A percentile compares a stretch with the other conserved stretches of the same genome.
phyloP scores from a whole-genome alignment of 305 asterid genomes.

The Fraxinus angustifolia region DNA sequence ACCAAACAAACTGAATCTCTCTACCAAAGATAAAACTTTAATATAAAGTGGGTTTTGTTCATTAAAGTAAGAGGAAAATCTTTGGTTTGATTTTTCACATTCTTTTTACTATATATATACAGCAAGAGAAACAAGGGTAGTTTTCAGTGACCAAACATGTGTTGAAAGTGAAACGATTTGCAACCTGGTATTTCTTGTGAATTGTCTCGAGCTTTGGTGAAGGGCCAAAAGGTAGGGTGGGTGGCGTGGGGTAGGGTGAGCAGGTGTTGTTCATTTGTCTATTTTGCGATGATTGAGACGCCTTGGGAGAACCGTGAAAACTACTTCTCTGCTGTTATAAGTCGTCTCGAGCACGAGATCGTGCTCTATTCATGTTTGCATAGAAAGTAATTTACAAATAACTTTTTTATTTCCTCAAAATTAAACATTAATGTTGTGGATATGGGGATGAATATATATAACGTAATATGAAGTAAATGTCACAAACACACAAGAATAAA shows the following conservation, averaged over 20 bases:
- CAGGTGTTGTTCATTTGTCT: background rate
- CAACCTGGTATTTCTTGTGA: background rate
- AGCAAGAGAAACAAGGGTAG: background rate
- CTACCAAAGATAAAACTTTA: background rate
- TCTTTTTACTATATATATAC: background rate
- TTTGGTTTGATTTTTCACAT: background rate
- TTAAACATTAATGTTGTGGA: background rate
- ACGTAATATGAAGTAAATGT: background rate
- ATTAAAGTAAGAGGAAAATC: background rate
- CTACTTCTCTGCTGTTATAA: background rate
- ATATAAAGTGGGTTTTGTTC: background rate
- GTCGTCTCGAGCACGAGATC: background rate
- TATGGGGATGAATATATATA: background rate
- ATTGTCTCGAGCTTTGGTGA: background rate
- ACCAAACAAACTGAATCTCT: constrained; percentile 13
- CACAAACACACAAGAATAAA: background rate
- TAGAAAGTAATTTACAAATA: background rate
- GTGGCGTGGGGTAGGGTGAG: background rate
- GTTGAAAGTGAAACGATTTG: background rate
- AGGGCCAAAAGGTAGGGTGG: background rate
- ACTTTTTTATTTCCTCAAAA: too few relatives aligned
- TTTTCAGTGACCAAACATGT: background rate
- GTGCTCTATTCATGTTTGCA: background rate
- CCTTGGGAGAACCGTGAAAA: background rate
- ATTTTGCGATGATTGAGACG: background rate